Evolutionary conservation across 352 stramenopile species (phyloP), one percentile per base, ranked within the genome.

Genomic region (Blastocystis sp.): DNA sequence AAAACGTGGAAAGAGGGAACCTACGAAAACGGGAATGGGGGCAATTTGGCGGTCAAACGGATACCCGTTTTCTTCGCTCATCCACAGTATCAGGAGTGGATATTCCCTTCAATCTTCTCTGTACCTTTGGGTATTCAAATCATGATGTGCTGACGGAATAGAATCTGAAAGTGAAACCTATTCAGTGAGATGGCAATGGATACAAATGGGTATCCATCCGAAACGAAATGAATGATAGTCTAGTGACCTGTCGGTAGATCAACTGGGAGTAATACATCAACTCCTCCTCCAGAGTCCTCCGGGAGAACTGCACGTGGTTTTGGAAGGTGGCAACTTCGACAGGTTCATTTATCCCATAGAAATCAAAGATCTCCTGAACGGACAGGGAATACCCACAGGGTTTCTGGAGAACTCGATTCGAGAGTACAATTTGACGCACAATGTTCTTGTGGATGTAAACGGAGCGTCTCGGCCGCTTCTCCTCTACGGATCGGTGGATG

Each of bases 261-360:
- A 81, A 61, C 34, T 81, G 48, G 29, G 27, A 27, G 51, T 81
- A 24, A 81, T 81, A 42, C 69, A 81, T 29, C 42, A 81, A 46
- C 46, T 81, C 21, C 29, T 81, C 21, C 32, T 81, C 46, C 61
- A 81, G 51, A 81, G 69, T 81, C 69, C 69, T 63, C 69, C 69
- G 8, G 69, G 69, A 48, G 69, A 81, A 44, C 46, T 81, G 16
- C 63, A 81, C 36, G 48, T 81, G 2, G 48, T 81, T 51, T 27
- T 81, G 51, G 69, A 81, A 46, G 69, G 69, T 81, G 42, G 24
- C 1, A 46, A 48, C 14, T 48, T n/a, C 16, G 44, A 29, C 16
- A 49, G n/a, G 4, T 21, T 38, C 21, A 18, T 27, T 51, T 21
- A 53, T 9, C 8, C 16, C 14, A 49, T 81, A 81, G 69, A 81